Conservation (phyloP, 768 basidiomycete genomes). For the Fistulinella prunicolor region DNA sequence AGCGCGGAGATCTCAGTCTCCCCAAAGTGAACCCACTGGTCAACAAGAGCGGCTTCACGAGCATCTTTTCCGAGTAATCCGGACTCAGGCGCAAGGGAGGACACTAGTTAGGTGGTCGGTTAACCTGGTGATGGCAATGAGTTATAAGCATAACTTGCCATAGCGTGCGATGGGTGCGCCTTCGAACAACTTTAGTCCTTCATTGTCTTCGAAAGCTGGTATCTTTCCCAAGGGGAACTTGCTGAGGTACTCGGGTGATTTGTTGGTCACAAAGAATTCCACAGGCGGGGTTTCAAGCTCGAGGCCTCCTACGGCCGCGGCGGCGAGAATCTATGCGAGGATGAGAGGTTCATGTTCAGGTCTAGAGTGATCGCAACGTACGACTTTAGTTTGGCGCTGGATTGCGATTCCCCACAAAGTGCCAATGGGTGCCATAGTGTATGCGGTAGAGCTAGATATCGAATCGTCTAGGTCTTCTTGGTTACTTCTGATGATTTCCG, state of each 20-base stretch:
- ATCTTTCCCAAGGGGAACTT: constrained; percentile 32
- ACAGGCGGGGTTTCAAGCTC: constrained; percentile 24
- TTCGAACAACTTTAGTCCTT: constrained; percentile 26
- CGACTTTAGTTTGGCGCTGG: constrained; percentile 29
- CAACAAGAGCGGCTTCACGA: constrained; percentile 26
- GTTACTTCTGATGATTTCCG: background rate
- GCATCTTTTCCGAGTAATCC: constrained; percentile 24
- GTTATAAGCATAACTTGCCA: constrained; percentile 8
- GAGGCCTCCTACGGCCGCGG: constrained; percentile 22
- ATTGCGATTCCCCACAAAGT: constrained; percentile 22
- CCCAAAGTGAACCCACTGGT: constrained; percentile 32
- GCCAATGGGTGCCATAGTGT: constrained; percentile 25
- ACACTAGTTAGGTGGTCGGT: constrained; percentile 13
- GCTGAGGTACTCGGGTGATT: constrained; percentile 25
- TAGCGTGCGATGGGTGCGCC: constrained; percentile 30
- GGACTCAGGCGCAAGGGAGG: constrained; percentile 25
- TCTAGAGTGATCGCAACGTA: constrained; percentile 10
- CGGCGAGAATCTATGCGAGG: constrained; percentile 21
- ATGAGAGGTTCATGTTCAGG: background rate
- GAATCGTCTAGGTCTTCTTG: background rate
- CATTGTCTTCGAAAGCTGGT: constrained; percentile 24
- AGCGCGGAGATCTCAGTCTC: constrained; percentile 24
- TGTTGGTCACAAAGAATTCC: constrained; percentile 25
- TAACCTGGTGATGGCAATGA: background rate
- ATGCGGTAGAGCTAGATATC: background rate